phyloP scores from a whole-genome alignment of 805 yeast species.

The Cephaloascus fragrans region DNA sequence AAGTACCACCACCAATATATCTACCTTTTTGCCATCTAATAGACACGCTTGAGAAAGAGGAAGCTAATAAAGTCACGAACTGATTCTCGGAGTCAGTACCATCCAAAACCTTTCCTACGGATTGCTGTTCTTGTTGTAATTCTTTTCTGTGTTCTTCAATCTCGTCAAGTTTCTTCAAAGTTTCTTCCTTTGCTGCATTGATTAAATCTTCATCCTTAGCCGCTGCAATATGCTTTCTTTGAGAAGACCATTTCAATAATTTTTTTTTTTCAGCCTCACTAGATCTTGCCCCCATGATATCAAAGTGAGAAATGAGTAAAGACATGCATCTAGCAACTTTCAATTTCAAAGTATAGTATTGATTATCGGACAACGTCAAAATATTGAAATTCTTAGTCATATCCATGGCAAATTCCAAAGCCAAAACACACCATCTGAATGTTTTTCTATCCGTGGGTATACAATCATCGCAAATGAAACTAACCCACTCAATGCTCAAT shows the following conservation, averaged over 20 bases:
- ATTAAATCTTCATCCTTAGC: conserved; percentile 28
- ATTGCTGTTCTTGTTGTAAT: conserved; percentile 31
- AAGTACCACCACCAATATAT: conserved; percentile 90
- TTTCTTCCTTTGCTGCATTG: conserved; percentile 51
- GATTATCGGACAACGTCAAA: conserved; percentile 65
- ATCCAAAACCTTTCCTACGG: conserved; percentile 84
- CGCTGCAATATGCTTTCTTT: conserved; percentile 41
- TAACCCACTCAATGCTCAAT: conserved; percentile 82
- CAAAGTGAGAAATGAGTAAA: conserved; percentile 86
- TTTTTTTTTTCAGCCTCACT: conserved; percentile 53
- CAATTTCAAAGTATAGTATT: conserved; percentile 59
- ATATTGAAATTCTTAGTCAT: conserved; percentile 88
- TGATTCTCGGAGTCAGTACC: conserved; percentile 82
- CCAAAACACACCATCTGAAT: conserved; percentile 92
- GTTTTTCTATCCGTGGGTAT: conserved; percentile 85
- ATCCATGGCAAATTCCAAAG: conserved; percentile 92
- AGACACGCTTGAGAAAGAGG: conserved; percentile 80
- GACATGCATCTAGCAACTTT: conserved; percentile 95
- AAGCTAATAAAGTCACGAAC: conserved; percentile 75
- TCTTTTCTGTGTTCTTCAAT: conserved; percentile 50
- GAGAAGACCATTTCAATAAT: conserved; percentile 43
- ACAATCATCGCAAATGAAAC: conserved; percentile 90
- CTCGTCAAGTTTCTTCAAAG: conserved; percentile 52
- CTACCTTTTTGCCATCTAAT: conserved; percentile 97
- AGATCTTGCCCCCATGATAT: conserved; percentile 96